phyloP scores from a whole-genome alignment of 768 basidiomycete genomes.

The Lentinula guzmanii region DNA sequence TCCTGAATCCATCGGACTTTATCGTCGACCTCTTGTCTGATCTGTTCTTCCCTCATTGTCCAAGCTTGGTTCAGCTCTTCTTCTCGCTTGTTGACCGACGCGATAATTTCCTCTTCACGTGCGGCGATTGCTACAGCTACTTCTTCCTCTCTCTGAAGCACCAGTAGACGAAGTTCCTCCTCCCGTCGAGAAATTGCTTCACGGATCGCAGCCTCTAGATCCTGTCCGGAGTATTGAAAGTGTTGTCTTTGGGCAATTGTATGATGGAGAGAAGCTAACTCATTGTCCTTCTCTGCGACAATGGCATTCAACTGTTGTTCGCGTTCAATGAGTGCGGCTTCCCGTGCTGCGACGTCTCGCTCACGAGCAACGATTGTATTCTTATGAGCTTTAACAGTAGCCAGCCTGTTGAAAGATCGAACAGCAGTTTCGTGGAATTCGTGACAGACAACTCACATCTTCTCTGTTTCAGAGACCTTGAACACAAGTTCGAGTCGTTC shows the following conservation, averaged over 20 bases:
- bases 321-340: slow-evolving; percentile 46
- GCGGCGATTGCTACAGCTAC: slow-evolving; percentile 57
- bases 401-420: slow-evolving; percentile 38
- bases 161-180: slow-evolving; percentile 59
- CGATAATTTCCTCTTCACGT: slow-evolving; percentile 69
- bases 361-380: slow-evolving; percentile 50
- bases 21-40: slow-evolving; percentile 45
- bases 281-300: slow-evolving; percentile 53
- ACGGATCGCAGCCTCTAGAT: slow-evolving; percentile 41
- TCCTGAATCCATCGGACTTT: slow-evolving; percentile 42
- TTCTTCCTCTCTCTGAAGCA: slow-evolving; percentile 66
- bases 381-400: slow-evolving; percentile 60
- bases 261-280: slow-evolving; percentile 45
- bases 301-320: slow-evolving; percentile 45
- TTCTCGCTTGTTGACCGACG: slow-evolving; percentile 59
- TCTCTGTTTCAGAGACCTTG: slow-evolving; percentile 73
- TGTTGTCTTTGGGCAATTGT: slow-evolving; percentile 33
- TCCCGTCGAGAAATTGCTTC: slow-evolving; percentile 59
- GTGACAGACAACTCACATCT: slow-evolving; percentile 47
- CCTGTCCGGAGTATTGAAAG: slow-evolving; percentile 24
- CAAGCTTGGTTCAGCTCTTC: slow-evolving; percentile 59
- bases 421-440: background rate
- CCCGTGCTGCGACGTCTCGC: slow-evolving; percentile 55
- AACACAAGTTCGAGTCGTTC: slow-evolving; percentile 67
- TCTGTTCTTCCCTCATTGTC: slow-evolving; percentile 42